Evolutionary conservation across 2,329 filamentous ascomycete genomes (phyloP).

Genomic region (Tolypocladium endophyticum): DNA sequence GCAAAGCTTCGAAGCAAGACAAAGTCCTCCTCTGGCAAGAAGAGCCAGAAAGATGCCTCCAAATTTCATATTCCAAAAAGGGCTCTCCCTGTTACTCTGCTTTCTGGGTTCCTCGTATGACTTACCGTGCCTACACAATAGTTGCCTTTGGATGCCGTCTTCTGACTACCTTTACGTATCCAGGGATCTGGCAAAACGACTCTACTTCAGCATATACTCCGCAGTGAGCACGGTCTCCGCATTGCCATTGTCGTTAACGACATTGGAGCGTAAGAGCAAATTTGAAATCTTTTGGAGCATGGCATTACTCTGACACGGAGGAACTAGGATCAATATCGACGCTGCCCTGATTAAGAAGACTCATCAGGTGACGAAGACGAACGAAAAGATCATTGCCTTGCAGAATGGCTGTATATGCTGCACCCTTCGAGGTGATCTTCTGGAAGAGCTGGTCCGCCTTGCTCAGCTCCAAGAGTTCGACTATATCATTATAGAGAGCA

Average conservation of each 20-base stretch:
- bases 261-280: slow-evolving; percentile 42
- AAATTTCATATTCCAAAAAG: slow-evolving; percentile 7
- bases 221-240: slow-evolving; percentile 53
- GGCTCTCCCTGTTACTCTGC: slow-evolving; percentile 21
- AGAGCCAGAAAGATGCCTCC: background rate
- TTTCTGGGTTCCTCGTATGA: slow-evolving; percentile 22
- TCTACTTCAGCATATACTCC: slow-evolving; percentile 57
- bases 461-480: slow-evolving; percentile 53
- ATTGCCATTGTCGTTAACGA: slow-evolving; percentile 69
- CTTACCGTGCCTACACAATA: background rate
- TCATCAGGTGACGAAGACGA: slow-evolving; percentile 44
- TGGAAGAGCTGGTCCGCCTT: slow-evolving; percentile 58
- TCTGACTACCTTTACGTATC: background rate
- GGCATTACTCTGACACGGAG: background rate
- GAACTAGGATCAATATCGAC: slow-evolving; percentile 49
- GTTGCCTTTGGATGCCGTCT: background rate
- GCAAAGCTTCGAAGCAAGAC: background rate
- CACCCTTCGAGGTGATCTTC: slow-evolving; percentile 58
- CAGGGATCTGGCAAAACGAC: slow-evolving; percentile 64
- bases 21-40: background rate
- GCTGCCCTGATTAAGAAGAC: slow-evolving; percentile 47
- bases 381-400: slow-evolving; percentile 56
- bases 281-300: background rate
- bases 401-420: slow-evolving; percentile 72
- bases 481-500: slow-evolving; percentile 64